These are phyloP conservation scores for Ammopiptanthus mongolicus DNA, from an alignment of 306 rosid genomes.

Conservation along the genomic window DNA sequence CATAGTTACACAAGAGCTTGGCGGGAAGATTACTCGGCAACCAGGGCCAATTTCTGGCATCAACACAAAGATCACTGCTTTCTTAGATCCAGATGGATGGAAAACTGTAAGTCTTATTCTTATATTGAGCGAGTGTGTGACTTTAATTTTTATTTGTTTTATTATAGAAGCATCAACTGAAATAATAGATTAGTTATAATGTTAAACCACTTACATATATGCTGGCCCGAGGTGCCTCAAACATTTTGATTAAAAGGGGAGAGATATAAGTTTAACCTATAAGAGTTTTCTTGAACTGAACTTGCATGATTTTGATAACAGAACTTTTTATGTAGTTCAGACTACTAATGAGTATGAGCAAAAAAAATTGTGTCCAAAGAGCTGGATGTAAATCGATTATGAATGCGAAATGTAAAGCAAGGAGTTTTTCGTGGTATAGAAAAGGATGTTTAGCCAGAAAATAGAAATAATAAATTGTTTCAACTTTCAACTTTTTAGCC, in stretches of 20 bases:
- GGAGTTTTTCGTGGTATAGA: conserved; percentile 1
- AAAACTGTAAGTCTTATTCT: conserved; percentile 68
- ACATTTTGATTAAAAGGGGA: not conserved
- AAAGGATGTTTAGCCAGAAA: not conserved
- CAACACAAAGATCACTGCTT: conserved; percentile 80
- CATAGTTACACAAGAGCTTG: conserved; percentile 70
- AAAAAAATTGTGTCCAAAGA: not conserved
- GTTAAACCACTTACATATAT: not conserved
- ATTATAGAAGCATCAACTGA: not conserved
- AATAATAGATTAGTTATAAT: not conserved
- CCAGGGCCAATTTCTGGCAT: conserved; percentile 88
- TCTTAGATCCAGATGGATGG: conserved; percentile 98
- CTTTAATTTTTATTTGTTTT: not conserved
- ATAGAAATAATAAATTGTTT: not conserved
- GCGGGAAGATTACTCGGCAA: conserved; percentile 90
- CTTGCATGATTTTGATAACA: conserved; percentile 1
- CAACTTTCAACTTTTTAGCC: not conserved
- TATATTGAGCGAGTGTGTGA: not conserved
- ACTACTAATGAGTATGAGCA: not conserved
- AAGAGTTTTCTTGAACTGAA: not conserved
- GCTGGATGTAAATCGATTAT: not conserved
- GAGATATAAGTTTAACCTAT: not conserved
- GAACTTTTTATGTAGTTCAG: not conserved
- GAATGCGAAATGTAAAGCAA: not conserved
- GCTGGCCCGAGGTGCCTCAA: not conserved